A percentile compares a stretch with the other conserved stretches of the same genome.
Evolutionary conservation across 176 grass and related monocot genomes (phyloP).

Genomic region (Triticum urartu): DNA sequence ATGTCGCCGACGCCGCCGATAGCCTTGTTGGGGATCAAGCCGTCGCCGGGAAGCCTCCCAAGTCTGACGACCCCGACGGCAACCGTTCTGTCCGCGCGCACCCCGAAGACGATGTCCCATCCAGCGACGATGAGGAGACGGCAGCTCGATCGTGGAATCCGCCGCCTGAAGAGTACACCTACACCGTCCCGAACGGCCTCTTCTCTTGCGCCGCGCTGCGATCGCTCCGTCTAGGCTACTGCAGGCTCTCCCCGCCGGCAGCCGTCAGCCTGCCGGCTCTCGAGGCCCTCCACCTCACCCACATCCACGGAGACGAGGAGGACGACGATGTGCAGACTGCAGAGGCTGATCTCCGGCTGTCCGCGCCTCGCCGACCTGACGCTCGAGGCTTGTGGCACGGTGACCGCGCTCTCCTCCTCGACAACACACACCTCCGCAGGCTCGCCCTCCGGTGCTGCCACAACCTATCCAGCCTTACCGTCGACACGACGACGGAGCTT

Average conservation of each 20-base stretch:
- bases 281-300: not conserved
- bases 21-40: too few species aligned
- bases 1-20: not conserved
- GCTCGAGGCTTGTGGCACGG: not conserved
- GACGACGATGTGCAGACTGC: not conserved
- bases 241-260: not conserved
- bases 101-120: not conserved
- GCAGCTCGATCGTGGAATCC: too few species aligned
- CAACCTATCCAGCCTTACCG: not conserved
- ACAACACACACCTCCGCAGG: not conserved
- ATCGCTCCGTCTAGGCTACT: not conserved
- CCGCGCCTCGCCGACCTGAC: constrained; percentile 15
- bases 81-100: not conserved
- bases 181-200: not conserved
- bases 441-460: not conserved
- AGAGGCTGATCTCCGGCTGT: not conserved
- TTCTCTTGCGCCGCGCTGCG: not conserved
- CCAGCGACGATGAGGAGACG: not conserved
- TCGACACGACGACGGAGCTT: not conserved
- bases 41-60: too few species aligned
- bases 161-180: too few species aligned
- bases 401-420: not conserved
- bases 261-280: not conserved
- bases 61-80: not conserved
- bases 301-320: not conserved